These are phyloP conservation scores for Dactylorhiza incarnata DNA, from an alignment of 106 monocot genomes.

Conservation along the genomic window DNA sequence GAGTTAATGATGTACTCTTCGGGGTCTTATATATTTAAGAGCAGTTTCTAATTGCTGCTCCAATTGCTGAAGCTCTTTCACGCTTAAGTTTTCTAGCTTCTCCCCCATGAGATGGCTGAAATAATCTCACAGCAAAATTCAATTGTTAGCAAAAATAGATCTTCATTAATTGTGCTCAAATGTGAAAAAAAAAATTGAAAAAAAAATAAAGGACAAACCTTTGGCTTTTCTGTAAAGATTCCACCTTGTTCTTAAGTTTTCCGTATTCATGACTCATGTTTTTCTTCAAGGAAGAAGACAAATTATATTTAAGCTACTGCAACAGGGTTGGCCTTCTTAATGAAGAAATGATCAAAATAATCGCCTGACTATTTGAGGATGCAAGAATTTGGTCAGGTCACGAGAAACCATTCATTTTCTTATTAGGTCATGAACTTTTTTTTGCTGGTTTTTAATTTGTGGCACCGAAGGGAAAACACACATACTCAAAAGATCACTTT, in stretches of 20 bases:
- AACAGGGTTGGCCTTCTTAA: too few relatives aligned
- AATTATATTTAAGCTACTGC: neutral
- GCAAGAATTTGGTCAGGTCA: too few relatives aligned
- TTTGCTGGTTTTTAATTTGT: too few relatives aligned
- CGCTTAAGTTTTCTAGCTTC: neutral
- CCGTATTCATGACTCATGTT: slow-evolving; percentile 19
- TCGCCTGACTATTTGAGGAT: too few relatives aligned
- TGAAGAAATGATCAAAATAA: too few relatives aligned
- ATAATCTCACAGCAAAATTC: neutral
- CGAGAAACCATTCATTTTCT: too few relatives aligned
- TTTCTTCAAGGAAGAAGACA: slow-evolving; percentile 12
- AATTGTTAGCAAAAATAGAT: neutral
- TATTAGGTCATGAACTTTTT: too few relatives aligned
- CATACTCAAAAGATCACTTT: too few relatives aligned
- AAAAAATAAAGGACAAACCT: slow-evolving; percentile 13
- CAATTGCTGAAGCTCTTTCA: slow-evolving; percentile 6
- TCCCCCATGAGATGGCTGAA: slow-evolving; percentile 7
- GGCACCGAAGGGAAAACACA: too few relatives aligned
- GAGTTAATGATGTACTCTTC: neutral
- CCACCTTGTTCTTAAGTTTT: slow-evolving; percentile 27
- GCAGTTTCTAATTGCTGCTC: slow-evolving; percentile 2
- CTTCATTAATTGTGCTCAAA: neutral
- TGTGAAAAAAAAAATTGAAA: too few relatives aligned
- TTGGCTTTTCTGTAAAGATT: slow-evolving; percentile 29
- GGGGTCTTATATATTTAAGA: neutral